Evolutionary conservation across 129 eudicot species (phyloP).

Genomic region (Tagetes erecta): DNA sequence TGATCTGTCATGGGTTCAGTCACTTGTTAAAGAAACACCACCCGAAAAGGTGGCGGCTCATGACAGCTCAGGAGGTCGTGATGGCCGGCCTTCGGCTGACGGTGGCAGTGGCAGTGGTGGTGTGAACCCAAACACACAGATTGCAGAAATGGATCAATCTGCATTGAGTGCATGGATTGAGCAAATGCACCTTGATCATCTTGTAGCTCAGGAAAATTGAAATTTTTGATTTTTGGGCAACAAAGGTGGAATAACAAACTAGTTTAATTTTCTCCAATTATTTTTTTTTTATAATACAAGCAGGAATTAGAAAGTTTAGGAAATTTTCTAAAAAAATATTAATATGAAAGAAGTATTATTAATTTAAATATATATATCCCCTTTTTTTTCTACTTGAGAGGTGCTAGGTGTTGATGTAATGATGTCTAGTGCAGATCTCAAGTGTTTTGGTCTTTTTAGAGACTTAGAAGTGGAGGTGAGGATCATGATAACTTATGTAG

Average conservation of each 20-base stretch:
- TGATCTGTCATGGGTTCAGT: slow-evolving; percentile 87
- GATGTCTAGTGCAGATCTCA: slow-evolving; percentile 34
- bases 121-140: slow-evolving; percentile 26
- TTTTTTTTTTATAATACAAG: slow-evolving; percentile 41
- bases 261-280: slow-evolving; percentile 29
- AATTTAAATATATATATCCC: slow-evolving; percentile 8
- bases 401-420: slow-evolving; percentile 24
- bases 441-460: slow-evolving; percentile 28
- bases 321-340: slow-evolving; percentile 34
- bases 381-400: slow-evolving; percentile 29
- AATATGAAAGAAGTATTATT: slow-evolving; percentile 23
- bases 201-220: slow-evolving; percentile 50
- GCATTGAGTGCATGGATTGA: slow-evolving; percentile 66
- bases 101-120: slow-evolving; percentile 22
- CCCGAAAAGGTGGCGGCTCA: slow-evolving; percentile 39
- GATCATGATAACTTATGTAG: slow-evolving; percentile 44
- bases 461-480: slow-evolving; percentile 32
- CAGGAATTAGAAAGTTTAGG: slow-evolving; percentile 28
- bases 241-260: slow-evolving; percentile 9
- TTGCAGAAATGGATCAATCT: slow-evolving; percentile 55
- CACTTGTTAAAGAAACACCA: slow-evolving; percentile 78
- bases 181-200: slow-evolving; percentile 84
- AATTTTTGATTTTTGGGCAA: slow-evolving; percentile 31
- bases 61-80: slow-evolving; percentile 18
- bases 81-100: not conserved